phyloP scores from a whole-genome alignment of 352 stramenopile genomes.

The Peronospora destructor region DNA sequence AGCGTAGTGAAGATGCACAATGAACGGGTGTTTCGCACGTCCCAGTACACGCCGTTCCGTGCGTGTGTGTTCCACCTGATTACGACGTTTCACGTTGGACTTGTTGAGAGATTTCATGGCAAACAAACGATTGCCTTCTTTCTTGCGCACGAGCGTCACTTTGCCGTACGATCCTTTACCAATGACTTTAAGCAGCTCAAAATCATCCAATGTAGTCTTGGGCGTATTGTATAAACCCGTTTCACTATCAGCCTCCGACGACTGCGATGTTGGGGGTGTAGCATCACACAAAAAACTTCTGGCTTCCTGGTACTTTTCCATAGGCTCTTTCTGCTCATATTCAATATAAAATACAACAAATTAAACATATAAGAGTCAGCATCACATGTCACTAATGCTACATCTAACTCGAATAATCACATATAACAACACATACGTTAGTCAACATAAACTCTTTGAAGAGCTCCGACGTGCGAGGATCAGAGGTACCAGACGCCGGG shows the following conservation, averaged over 20 bases:
- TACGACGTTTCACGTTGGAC: slow-evolving; percentile 87
- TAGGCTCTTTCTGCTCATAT: slow-evolving; percentile 77
- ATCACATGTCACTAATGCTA: too few relatives aligned
- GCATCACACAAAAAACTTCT: slow-evolving; percentile 36
- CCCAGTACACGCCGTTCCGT: slow-evolving; percentile 91
- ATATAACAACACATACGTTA: slow-evolving; percentile 40
- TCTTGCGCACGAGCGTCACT: slow-evolving; percentile 85
- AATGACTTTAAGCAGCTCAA: slow-evolving; percentile 90
- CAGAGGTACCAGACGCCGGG: slow-evolving; percentile 44
- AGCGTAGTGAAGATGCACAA: slow-evolving; percentile 84
- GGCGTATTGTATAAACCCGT: slow-evolving; percentile 73
- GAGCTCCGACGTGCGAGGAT: slow-evolving; percentile 63
- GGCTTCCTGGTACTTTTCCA: slow-evolving; percentile 50
- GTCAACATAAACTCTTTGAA: slow-evolving; percentile 77
- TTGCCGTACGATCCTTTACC: slow-evolving; percentile 90
- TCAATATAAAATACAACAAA: too few relatives aligned
- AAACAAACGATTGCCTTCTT: slow-evolving; percentile 65
- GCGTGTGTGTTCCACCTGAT: slow-evolving; percentile 98
- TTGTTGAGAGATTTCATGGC: slow-evolving; percentile 89
- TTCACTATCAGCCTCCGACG: slow-evolving; percentile 29
- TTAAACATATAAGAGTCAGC: not conserved
- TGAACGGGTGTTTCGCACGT: slow-evolving; percentile 87
- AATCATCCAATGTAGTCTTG: slow-evolving; percentile 88
- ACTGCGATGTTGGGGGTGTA: slow-evolving; percentile 28
- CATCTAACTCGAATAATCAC: too few relatives aligned